A percentile compares a stretch with the other conserved stretches of the same genome.
Conservation (phyloP, 2,329 filamentous ascomycete genomes). For the Alternaria longipes region DNA sequence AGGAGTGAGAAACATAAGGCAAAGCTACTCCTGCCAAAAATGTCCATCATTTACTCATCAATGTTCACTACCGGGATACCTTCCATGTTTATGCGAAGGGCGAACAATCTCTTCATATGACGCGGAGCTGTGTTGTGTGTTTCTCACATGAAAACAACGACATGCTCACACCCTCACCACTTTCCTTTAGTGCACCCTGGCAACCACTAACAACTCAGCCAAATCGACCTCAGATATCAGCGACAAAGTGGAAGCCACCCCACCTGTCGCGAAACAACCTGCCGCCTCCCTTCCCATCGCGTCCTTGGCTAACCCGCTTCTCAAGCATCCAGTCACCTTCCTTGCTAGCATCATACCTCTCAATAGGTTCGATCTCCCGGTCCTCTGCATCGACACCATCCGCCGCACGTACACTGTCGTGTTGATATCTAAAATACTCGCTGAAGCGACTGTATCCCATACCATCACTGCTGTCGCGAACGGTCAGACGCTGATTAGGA, state of each 20-base stretch:
- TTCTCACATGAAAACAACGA: constrained; percentile 1
- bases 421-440: constrained; percentile 17
- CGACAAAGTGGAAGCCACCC: constrained; percentile 27
- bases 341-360: constrained; percentile 18
- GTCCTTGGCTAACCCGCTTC: constrained; percentile 20
- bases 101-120: background rate
- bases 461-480: constrained; percentile 23
- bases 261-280: constrained; percentile 29
- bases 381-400: constrained; percentile 23
- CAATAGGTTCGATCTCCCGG: constrained; percentile 24
- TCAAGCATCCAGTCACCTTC: constrained; percentile 32
- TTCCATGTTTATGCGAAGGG: background rate
- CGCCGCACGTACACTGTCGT: constrained; percentile 3
- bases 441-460: constrained; percentile 24
- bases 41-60: background rate
- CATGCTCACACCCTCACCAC: background rate
- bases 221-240: constrained; percentile 17
- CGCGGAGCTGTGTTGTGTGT: too few species aligned
- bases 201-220: background rate
- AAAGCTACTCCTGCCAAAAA: background rate
- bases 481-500: constrained; percentile 16
- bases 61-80: too few species aligned
- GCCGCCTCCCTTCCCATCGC: constrained; percentile 20
- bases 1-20: background rate
- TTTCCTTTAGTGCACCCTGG: background rate